phyloP scores from a whole-genome alignment of 257 asterid species.

The Solanum pinnatisectum region DNA sequence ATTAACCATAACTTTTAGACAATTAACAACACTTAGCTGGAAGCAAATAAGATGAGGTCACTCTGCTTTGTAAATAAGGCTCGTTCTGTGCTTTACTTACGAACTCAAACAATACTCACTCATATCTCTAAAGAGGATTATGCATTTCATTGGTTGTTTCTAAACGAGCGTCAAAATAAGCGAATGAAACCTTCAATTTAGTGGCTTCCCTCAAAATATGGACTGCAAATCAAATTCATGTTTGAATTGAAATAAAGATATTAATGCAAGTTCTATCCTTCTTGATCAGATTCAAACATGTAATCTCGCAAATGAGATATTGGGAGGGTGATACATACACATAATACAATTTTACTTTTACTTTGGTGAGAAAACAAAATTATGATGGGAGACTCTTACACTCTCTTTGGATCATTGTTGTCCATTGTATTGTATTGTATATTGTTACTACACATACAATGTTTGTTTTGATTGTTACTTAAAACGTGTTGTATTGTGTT shows the following conservation, averaged over 20 bases:
- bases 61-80: background rate
- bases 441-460: no score
- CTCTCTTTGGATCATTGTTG: no score
- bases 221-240: background rate
- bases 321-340: background rate
- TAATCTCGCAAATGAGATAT: background rate
- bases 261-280: background rate
- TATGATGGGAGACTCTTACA: no score
- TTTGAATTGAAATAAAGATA: background rate
- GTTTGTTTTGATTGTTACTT: no score
- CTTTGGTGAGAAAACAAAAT: background rate
- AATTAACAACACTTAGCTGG: background rate
- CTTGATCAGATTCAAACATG: background rate
- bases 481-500: no score
- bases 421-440: no score
- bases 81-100: background rate
- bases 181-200: background rate
- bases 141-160: background rate
- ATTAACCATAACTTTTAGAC: background rate
- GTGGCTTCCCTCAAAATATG: background rate
- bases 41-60: background rate
- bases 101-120: background rate
- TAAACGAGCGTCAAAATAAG: background rate
- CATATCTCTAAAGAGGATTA: no score
- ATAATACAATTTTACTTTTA: background rate